Conservation (phyloP, 108 stramenopile species). For the Fistulifera pelliculosa region DNA sequence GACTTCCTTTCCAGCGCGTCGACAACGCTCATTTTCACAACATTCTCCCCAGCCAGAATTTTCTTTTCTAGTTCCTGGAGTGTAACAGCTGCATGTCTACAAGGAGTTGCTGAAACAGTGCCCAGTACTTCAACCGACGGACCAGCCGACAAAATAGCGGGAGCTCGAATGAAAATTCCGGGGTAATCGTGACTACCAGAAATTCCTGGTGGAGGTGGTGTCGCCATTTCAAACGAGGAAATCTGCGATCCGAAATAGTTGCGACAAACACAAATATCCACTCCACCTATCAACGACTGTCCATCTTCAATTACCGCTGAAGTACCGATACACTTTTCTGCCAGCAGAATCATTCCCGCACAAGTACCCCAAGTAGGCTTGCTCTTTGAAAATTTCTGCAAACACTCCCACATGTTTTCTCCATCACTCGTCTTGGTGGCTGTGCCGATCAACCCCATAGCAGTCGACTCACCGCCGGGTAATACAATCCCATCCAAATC, state of each 20-base stretch:
- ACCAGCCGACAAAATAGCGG: constrained; percentile 86
- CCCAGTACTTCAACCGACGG: constrained; percentile 72
- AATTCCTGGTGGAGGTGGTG: constrained; percentile 50
- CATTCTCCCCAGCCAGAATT: constrained; percentile 65
- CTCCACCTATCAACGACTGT: constrained; percentile 90
- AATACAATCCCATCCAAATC: constrained; percentile 87
- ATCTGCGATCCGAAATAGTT: constrained; percentile 98
- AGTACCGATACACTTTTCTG: constrained; percentile 84
- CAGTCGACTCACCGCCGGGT: constrained; percentile 98
- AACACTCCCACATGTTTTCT: constrained; percentile 55
- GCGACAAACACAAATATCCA: constrained; percentile 90
- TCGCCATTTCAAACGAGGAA: constrained; percentile 86
- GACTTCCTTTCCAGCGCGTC: constrained; percentile 59
- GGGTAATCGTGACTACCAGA: constrained; percentile 44
- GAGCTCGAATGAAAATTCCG: constrained; percentile 97
- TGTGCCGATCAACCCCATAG: constrained; percentile 90
- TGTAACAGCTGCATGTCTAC: constrained; percentile 78
- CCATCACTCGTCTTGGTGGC: constrained; percentile 14
- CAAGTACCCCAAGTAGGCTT: constrained; percentile 98
- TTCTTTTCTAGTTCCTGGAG: constrained; percentile 70
- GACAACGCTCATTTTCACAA: constrained; percentile 66
- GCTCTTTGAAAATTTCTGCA: constrained; percentile 57
- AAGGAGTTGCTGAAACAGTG: constrained; percentile 81
- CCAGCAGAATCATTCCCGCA: constrained; percentile 97
- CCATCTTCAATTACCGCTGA: constrained; percentile 87